These are phyloP conservation scores for Coix lacrymajobi DNA, from an alignment of 176 grass and related monocot species.

Conservation along the genomic window DNA sequence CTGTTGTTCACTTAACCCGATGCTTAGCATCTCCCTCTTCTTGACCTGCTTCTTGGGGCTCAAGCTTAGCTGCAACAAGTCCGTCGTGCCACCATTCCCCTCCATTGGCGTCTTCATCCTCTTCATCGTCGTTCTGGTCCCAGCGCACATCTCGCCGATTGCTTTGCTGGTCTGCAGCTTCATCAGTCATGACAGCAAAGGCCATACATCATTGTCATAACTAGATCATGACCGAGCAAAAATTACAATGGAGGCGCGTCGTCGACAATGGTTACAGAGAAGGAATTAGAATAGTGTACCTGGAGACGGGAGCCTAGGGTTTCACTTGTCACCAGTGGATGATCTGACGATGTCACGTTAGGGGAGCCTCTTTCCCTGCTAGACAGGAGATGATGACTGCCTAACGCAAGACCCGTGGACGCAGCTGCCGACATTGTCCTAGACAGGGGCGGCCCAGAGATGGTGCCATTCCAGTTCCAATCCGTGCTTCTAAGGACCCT, in stretches of 20 bases:
- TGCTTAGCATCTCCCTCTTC: constrained; percentile 22
- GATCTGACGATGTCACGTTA: constrained; percentile 28
- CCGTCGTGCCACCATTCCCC: constrained; percentile 32
- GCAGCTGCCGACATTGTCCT: constrained; percentile 22
- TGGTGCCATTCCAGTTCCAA: constrained; percentile 26
- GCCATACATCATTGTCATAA: neutral
- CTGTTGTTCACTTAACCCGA: constrained; percentile 5
- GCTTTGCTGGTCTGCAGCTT: constrained; percentile 17
- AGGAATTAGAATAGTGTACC: neutral
- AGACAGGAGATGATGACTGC: neutral
- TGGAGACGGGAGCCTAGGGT: constrained; percentile 29
- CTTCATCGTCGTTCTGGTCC: constrained; percentile 20
- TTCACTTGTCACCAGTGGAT: constrained; percentile 22
- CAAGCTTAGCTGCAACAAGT: constrained; percentile 87
- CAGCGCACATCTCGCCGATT: constrained; percentile 4
- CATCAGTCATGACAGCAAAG: neutral
- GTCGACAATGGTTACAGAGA: neutral
- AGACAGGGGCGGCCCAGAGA: constrained; percentile 1
- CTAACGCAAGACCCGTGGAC: neutral
- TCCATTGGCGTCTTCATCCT: constrained; percentile 20
- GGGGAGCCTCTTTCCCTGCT: constrained; percentile 11
- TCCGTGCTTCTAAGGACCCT: constrained; percentile 6
- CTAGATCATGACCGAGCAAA: neutral
- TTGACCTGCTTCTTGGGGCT: constrained; percentile 35
- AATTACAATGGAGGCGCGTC: neutral